A percentile compares a stretch with the other conserved stretches of the same genome.
phyloP scores from a whole-genome alignment of 148 eudicot genomes.

The Selenicereus undatus region DNA sequence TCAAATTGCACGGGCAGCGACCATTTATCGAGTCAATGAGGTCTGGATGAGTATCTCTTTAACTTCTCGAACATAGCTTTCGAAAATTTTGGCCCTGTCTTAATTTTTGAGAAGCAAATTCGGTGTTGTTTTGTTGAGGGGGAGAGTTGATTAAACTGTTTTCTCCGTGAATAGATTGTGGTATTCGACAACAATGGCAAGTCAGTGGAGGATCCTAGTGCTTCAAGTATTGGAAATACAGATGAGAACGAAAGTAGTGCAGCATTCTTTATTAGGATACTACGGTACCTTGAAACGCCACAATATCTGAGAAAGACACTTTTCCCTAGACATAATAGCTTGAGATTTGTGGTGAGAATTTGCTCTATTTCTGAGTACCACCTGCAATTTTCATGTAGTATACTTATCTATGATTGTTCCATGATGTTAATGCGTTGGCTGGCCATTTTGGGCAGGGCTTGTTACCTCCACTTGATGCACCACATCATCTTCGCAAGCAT shows the following conservation, averaged over 20 bases:
- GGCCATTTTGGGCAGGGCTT: conserved; percentile 53
- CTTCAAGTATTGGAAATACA: conserved; percentile 26
- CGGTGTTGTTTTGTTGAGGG: background rate
- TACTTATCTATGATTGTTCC: background rate
- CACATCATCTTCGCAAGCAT: conserved; percentile 96
- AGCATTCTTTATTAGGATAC: conserved; percentile 73
- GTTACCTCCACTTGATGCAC: conserved; percentile 98
- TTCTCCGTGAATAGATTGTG: conserved; percentile 49
- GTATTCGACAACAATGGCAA: conserved; percentile 63
- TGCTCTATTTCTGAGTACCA: background rate
- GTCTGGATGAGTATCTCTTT: conserved; percentile 23
- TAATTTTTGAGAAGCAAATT: background rate
- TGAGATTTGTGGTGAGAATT: conserved; percentile 74
- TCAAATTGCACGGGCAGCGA: conserved; percentile 96
- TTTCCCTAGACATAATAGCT: conserved; percentile 62
- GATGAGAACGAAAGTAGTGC: conserved; percentile 71
- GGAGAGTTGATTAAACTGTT: conserved; percentile 6
- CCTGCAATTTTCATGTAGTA: background rate
- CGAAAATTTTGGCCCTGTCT: background rate
- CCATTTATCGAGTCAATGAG: conserved; percentile 92
- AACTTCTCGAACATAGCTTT: background rate
- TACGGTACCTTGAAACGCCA: conserved; percentile 89
- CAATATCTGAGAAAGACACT: conserved; percentile 82
- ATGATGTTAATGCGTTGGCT: background rate
- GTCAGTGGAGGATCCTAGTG: conserved; percentile 41